These are phyloP conservation scores for Sugiyamaella pinicola DNA, from an alignment of 1,139 yeast genomes.

Conservation along the genomic window DNA sequence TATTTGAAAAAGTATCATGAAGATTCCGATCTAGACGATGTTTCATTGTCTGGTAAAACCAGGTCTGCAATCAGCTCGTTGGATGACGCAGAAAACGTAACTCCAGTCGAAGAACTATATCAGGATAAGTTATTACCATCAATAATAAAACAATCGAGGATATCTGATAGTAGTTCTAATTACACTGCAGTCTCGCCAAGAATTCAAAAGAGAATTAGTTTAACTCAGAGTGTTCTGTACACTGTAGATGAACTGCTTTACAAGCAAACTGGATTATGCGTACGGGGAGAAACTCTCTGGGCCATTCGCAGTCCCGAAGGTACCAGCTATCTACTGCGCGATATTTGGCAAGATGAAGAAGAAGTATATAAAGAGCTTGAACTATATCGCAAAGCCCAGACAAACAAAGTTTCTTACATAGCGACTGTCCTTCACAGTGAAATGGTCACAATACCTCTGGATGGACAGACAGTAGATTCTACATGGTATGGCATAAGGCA, in stretches of 20 bases:
- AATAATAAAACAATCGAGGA: background rate
- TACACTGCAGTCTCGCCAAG: slow-evolving; percentile 10
- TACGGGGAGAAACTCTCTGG: slow-evolving; percentile 22
- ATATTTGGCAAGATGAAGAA: slow-evolving; percentile 23
- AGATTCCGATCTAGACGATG: background rate
- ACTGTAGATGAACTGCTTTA: slow-evolving; percentile 5
- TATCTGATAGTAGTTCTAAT: slow-evolving; percentile 5
- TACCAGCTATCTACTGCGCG: slow-evolving; percentile 15
- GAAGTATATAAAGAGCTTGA: slow-evolving; percentile 16
- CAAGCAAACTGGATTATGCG: slow-evolving; percentile 18
- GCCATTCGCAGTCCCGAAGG: slow-evolving; percentile 7
- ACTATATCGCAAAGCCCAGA: slow-evolving; percentile 15
- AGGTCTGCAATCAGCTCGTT: slow-evolving; percentile 1
- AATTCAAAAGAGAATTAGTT: background rate
- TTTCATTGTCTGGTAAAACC: slow-evolving; percentile 2
- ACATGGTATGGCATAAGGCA: slow-evolving; percentile 19
- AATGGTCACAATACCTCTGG: background rate
- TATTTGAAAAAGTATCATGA: background rate
- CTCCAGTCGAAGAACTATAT: slow-evolving; percentile 9
- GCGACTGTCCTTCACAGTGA: slow-evolving; percentile 14
- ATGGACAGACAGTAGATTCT: slow-evolving; percentile 3
- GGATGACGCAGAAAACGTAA: background rate
- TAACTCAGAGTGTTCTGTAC: background rate
- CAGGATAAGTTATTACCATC: background rate
- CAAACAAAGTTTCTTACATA: background rate